Conservation (phyloP, 2,329 filamentous ascomycete genomes). For the Volutella citrinella region DNA sequence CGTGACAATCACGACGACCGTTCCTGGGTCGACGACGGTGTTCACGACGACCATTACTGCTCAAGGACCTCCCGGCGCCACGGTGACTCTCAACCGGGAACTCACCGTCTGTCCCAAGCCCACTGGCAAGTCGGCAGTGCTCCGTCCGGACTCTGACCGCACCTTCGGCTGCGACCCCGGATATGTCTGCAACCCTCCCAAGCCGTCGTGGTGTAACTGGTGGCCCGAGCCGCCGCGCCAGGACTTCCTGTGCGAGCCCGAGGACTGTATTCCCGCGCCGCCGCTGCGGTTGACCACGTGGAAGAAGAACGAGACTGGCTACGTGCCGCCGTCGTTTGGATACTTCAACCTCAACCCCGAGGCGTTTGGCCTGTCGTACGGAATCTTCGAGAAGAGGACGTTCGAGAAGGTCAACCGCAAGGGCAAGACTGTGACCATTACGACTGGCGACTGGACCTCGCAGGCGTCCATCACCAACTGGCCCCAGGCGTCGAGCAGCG, state of each 20-base stretch:
- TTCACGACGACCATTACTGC: constrained; percentile 30
- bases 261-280: constrained; percentile 44
- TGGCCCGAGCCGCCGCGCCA: constrained; percentile 45
- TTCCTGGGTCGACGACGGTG: constrained; percentile 24
- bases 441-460: constrained; percentile 55
- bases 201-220: constrained; percentile 48
- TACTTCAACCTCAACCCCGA: constrained; percentile 65
- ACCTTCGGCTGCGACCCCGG: constrained; percentile 55
- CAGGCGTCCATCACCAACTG: constrained; percentile 44
- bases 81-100: constrained; percentile 25
- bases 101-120: constrained; percentile 44
- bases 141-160: constrained; percentile 36
- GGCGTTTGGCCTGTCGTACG: constrained; percentile 60
- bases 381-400: constrained; percentile 53
- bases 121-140: constrained; percentile 32
- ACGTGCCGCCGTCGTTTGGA: constrained; percentile 47
- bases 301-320: constrained; percentile 43
- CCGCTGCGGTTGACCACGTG: constrained; percentile 36
- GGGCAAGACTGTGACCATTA: constrained; percentile 43
- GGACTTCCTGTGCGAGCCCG: constrained; percentile 44
- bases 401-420: constrained; percentile 34
- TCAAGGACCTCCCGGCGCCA: not conserved
- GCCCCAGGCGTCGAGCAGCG: constrained; percentile 19
- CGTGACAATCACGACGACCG: constrained; percentile 26
- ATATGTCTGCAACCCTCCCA: constrained; percentile 50